phyloP scores from a whole-genome alignment of 1,284 basidiomycete genomes.

The Puccinia polysora region DNA sequence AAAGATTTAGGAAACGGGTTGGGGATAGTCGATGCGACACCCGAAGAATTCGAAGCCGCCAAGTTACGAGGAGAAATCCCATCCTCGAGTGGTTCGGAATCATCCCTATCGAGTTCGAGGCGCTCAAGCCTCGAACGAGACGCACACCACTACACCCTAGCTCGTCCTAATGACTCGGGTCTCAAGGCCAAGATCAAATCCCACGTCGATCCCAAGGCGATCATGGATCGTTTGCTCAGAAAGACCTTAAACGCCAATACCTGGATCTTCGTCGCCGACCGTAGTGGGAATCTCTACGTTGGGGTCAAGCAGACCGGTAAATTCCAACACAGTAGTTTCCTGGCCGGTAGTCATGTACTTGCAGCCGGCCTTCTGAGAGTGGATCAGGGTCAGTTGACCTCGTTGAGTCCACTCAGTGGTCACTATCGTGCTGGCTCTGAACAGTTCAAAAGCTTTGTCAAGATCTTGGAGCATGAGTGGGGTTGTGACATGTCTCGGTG shows the following conservation, averaged over 20 bases:
- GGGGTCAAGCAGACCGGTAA: slow-evolving; percentile 63
- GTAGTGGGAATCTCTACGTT: slow-evolving; percentile 64
- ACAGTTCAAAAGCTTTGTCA: slow-evolving; percentile 66
- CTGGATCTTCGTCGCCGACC: slow-evolving; percentile 46
- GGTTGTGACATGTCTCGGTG: slow-evolving; percentile 65
- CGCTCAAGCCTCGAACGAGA: slow-evolving; percentile 4
- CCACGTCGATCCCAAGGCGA: slow-evolving; percentile 59
- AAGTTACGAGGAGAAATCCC: slow-evolving; percentile 40
- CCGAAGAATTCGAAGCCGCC: slow-evolving; percentile 46
- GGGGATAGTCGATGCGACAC: slow-evolving; percentile 50
- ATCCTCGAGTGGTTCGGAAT: slow-evolving; percentile 44
- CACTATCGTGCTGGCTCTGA: slow-evolving; percentile 65
- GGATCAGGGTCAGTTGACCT: slow-evolving; percentile 63
- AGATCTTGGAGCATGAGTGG: slow-evolving; percentile 58
- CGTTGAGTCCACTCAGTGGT: slow-evolving; percentile 64
- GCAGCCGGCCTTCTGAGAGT: slow-evolving; percentile 64
- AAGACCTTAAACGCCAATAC: slow-evolving; percentile 56
- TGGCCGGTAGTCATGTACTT: slow-evolving; percentile 55
- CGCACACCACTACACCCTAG: slow-evolving; percentile 29
- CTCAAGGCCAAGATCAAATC: slow-evolving; percentile 53
- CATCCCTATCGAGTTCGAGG: slow-evolving; percentile 1
- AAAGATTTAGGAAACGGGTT: slow-evolving; percentile 50
- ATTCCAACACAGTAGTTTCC: slow-evolving; percentile 69
- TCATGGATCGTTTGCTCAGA: slow-evolving; percentile 61
- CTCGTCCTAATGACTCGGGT: not conserved